Evolutionary conservation across 2,329 filamentous ascomycete species (phyloP), one percentile per base, ranked within the genome.

Genomic region (Teratosphaeria gauchensis): DNA sequence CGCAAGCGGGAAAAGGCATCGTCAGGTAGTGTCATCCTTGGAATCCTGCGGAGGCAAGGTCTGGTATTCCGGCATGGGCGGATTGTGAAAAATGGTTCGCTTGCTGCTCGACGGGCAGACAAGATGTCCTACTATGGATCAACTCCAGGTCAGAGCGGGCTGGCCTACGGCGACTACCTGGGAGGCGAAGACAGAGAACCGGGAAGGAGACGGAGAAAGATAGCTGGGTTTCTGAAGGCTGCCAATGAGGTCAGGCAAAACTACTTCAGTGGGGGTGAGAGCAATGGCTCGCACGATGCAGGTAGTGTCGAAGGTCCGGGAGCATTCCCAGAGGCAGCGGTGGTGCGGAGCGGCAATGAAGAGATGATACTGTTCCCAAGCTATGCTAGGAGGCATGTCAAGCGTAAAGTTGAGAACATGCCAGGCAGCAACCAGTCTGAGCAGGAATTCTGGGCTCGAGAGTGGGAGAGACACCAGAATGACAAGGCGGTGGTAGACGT

Each of bases 361-460:
- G 90, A 97, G 75, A 90, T 99, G 85, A 84, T 99, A 9, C 72
- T 99, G 28, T 99, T 99, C 66, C 94, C 94, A 0, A 96, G 90
- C 56, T 99, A 99, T 71, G 90, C 90, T 8, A 85, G 92, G 69
- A 81, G 80, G 61, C 87, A 95, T 71, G 73, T 82, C 35, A 86
- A 77, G 64, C 69, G 64, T 62, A 76, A 73, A 71, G 55, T 21
- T 28, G 32, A 52, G n/a, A 48, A 52, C 51, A 57, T 56, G 11
- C 33, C 54, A 8, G 59, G 60, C 58, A 30, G 55, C 53, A 14
- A 65, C 24, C 14, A 31, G 56, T 65, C 59, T 9, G 66, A 70
- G 54, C 65, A 68, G 51, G 85, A 90, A 46, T 92, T 88, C 71
- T 92, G 88, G 86, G 83, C 82, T 51, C 78, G 84, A 57, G 85